Conservation (phyloP, 495 filamentous ascomycete species). For the Cladorrhinum samala region DNA sequence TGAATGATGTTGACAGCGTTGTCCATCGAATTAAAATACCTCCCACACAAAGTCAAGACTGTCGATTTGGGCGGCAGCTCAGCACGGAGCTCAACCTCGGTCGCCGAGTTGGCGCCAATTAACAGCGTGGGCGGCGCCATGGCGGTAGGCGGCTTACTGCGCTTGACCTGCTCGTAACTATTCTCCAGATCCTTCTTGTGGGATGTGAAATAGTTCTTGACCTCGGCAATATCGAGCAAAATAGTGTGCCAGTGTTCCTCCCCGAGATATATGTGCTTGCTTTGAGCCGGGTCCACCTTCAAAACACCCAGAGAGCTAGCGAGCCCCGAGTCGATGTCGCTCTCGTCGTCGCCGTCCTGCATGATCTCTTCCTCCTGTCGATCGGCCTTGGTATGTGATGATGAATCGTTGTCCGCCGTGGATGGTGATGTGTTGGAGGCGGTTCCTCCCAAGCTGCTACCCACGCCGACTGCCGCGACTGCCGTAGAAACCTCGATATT, state of each 20-base stretch:
- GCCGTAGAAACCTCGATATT: slow-evolving; percentile 36
- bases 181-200: slow-evolving; percentile 53
- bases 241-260: slow-evolving; percentile 88
- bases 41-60: slow-evolving; percentile 74
- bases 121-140: slow-evolving; percentile 63
- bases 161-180: slow-evolving; percentile 58
- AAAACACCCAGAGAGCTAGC: slow-evolving; percentile 81
- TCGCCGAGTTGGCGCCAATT: slow-evolving; percentile 63
- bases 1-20: slow-evolving; percentile 67
- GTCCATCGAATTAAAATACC: slow-evolving; percentile 57
- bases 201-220: slow-evolving; percentile 74
- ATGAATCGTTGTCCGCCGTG: slow-evolving; percentile 54
- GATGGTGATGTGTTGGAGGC: slow-evolving; percentile 59
- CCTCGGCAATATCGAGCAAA: slow-evolving; percentile 84
- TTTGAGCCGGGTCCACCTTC: slow-evolving; percentile 74
- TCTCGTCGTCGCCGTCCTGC: slow-evolving; percentile 54
- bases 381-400: slow-evolving; percentile 52
- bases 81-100: slow-evolving; percentile 67
- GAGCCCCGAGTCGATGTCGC: slow-evolving; percentile 76
- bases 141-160: slow-evolving; percentile 52
- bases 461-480: slow-evolving; percentile 25
- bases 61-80: slow-evolving; percentile 73
- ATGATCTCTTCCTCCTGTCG: slow-evolving; percentile 47
- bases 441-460: slow-evolving; percentile 56
- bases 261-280: slow-evolving; percentile 78